Base-by-base conservation (phyloP, 2,329 filamentous ascomycete genomes). In the Fusarium austroafricanum region DNA sequence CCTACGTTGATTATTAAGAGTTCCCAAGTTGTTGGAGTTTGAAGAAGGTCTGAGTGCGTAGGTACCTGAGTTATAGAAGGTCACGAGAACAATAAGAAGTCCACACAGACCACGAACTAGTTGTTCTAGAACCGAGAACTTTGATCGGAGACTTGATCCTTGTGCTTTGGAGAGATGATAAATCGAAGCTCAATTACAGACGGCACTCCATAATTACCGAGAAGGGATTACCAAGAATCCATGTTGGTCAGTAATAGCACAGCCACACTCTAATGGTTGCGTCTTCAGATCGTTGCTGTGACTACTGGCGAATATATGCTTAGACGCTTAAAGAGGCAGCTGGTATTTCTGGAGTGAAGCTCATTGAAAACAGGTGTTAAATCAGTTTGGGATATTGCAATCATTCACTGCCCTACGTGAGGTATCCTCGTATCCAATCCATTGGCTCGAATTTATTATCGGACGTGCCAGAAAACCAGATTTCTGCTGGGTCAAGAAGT, bases 211-310 rank as follows among this genome's bases (percentile, higher is more conserved):
- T 28, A 23, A 4, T 23, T 23, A 33, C 31, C 31, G 5, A 15
- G 14, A 15, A 15, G 31, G 12, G 23, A 43, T 43, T 14, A 21
- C 23, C 21, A n/a, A 21, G 46, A 65, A 20, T 37, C 18, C n/a
- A 40, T 35, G 46, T 15, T 33, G 29, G 40, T 28, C 23, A 38
- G 17, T 35, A 21, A 28, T 15, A 40, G 31, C 64, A 65, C 53
- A 68, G 64, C 64, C 64, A 67, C 64, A 64, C 43, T 42, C 39
- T n/a, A 18, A 21, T 61, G 53, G 50, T 23, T 61, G 28, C 43
- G 35, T 37, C 37, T 38, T 20, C 23, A 39, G 42, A 50, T 50
- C 20, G 45, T 66, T 54, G 37, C 49, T 54, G 33, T 43, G 26
- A 26, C 21, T 23, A 54, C 28, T 29, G 28, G 28, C 26, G 26